phyloP scores from a whole-genome alignment of 352 stramenopile species.

The Salisapilia sapeloensis region DNA sequence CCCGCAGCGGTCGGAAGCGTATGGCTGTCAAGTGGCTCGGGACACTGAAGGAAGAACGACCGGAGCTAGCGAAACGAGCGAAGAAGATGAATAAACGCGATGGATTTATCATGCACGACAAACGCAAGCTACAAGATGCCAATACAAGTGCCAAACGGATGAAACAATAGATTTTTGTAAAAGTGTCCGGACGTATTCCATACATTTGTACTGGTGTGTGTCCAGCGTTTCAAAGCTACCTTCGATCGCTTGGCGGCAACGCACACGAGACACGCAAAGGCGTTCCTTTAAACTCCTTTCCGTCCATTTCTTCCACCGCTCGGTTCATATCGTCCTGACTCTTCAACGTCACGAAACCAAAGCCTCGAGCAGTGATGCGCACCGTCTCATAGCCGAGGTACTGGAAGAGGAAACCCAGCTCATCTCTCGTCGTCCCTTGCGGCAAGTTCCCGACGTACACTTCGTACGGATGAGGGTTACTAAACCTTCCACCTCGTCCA shows the following conservation, averaged over 20 bases:
- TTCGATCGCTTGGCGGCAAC: not conserved
- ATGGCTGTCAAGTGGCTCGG: constrained; percentile 92
- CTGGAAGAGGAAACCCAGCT: constrained; percentile 67
- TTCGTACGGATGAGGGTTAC: constrained; percentile 46
- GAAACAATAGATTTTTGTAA: too few species aligned
- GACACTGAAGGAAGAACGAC: constrained; percentile 61
- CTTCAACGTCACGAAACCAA: constrained; percentile 68
- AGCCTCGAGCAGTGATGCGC: constrained; percentile 66
- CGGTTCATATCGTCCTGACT: constrained; percentile 64
- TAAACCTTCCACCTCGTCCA: constrained; percentile 16
- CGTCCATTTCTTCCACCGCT: constrained; percentile 63
- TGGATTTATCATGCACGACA: constrained; percentile 74
- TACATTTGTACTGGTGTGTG: too few species aligned
- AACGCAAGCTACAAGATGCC: too few species aligned
- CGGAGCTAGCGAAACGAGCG: constrained; percentile 67
- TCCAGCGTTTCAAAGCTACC: too few species aligned
- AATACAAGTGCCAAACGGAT: too few species aligned
- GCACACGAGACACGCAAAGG: constrained; percentile 51
- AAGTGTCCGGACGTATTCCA: too few species aligned
- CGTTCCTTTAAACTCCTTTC: constrained; percentile 64
- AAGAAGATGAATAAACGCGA: constrained; percentile 76
- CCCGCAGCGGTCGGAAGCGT: constrained; percentile 82
- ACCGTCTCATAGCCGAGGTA: constrained; percentile 69
- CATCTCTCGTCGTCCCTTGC: constrained; percentile 55
- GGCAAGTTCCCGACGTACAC: constrained; percentile 76